Evolutionary conservation across 1,284 basidiomycete genomes (phyloP).

Genomic region (Apiotrichum siamense): DNA sequence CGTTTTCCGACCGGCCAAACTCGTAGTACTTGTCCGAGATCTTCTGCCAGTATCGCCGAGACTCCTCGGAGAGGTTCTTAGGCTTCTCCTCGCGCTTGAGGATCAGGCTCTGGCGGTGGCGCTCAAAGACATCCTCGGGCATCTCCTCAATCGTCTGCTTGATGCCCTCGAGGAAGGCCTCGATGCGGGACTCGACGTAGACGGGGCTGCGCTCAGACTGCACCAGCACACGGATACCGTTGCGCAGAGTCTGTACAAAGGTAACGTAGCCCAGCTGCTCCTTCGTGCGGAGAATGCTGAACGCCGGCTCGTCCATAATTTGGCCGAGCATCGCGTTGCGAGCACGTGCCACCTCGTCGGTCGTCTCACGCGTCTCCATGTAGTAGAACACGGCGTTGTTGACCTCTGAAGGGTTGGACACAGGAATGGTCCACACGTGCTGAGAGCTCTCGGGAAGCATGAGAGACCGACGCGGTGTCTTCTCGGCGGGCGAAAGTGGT

Average conservation of each 20-base stretch:
- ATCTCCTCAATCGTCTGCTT: constrained; percentile 57
- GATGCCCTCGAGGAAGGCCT: constrained; percentile 75
- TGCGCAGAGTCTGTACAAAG: constrained; percentile 53
- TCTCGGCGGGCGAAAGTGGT: constrained; percentile 55
- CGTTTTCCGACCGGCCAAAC: constrained; percentile 62
- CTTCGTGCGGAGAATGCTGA: constrained; percentile 88
- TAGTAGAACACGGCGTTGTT: constrained; percentile 82
- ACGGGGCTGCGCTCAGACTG: constrained; percentile 80
- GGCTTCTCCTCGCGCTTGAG: constrained; percentile 65
- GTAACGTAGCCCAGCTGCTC: constrained; percentile 92
- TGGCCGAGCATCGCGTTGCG: constrained; percentile 54
- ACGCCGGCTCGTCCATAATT: constrained; percentile 82
- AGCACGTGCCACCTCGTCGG: constrained; percentile 52
- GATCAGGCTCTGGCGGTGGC: constrained; percentile 59
- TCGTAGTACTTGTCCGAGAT: constrained; percentile 72
- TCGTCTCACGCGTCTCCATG: constrained; percentile 55
- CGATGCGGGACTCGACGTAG: constrained; percentile 84
- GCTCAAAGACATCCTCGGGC: constrained; percentile 58
- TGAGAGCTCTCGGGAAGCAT: constrained; percentile 67
- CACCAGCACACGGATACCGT: constrained; percentile 79
- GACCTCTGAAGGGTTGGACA: constrained; percentile 80
- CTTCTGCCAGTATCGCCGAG: constrained; percentile 60
- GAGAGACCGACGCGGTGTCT: constrained; percentile 58
- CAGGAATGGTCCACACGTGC: constrained; percentile 60
- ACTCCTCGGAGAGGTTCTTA: constrained; percentile 66